Conservation (phyloP, 805 yeast species). For the Pichia membranifaciens region DNA sequence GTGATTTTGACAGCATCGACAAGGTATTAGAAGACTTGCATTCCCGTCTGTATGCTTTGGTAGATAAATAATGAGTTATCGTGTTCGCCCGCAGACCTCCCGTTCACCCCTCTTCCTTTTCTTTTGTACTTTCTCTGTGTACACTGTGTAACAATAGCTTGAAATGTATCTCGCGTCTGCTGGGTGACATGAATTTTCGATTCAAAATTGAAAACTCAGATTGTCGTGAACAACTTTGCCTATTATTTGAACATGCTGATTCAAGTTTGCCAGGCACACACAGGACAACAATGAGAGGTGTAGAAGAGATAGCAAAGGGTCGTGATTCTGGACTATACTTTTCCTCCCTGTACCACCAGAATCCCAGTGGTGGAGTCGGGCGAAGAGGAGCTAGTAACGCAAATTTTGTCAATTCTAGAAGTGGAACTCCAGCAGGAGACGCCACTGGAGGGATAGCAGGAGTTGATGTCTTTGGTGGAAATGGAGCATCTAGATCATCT, state of each 20-base stretch:
- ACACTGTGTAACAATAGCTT: neutral
- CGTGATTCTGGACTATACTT: slow-evolving; percentile 20
- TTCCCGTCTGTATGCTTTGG: neutral
- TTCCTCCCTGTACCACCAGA: slow-evolving; percentile 25
- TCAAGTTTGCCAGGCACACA: neutral
- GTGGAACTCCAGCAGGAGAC: neutral
- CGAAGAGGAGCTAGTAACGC: slow-evolving; percentile 1
- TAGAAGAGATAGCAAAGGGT: slow-evolving; percentile 28
- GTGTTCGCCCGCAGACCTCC: neutral
- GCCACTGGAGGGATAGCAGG: neutral
- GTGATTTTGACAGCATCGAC: slow-evolving; percentile 19
- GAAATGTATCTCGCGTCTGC: neutral
- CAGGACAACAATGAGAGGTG: slow-evolving; percentile 21
- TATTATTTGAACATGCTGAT: no score
- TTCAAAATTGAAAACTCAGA: no score
- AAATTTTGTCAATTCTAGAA: neutral
- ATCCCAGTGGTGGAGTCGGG: neutral
- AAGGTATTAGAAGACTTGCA: slow-evolving; percentile 13
- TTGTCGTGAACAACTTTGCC: no score
- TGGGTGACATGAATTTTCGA: no score
- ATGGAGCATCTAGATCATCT: neutral
- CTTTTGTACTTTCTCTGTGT: neutral
- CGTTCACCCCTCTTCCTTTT: neutral
- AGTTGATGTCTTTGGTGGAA: neutral
- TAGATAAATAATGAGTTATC: neutral